Conservation (phyloP, 306 rosid species). For the Prunus dulcis region DNA sequence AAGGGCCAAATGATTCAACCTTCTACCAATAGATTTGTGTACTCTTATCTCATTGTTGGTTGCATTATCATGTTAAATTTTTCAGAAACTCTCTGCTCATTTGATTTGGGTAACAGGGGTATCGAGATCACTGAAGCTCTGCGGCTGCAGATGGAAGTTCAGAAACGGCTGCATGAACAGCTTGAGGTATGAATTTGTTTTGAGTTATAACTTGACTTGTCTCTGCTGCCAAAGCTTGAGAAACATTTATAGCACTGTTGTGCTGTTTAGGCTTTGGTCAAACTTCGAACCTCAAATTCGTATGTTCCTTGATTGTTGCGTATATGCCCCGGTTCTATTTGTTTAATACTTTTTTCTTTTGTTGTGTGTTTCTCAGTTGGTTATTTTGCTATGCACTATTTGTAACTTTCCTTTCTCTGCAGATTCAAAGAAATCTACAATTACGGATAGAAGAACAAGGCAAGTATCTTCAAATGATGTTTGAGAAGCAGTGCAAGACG, state of each 20-base stretch:
- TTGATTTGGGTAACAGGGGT: constrained; percentile 53
- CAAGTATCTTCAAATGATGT: constrained; percentile 88
- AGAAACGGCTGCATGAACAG: constrained; percentile 93
- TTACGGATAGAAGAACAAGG: constrained; percentile 98
- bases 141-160: constrained; percentile 99
- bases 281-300: neutral
- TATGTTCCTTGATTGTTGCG: neutral
- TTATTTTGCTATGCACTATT: neutral
- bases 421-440: constrained; percentile 96
- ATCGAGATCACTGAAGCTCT: constrained; percentile 96
- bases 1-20: constrained; percentile 1
- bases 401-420: constrained; percentile 3
- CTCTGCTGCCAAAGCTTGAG: neutral
- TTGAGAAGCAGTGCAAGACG: constrained; percentile 75
- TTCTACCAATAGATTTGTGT: neutral
- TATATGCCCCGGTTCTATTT: neutral
- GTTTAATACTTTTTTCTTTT: neutral
- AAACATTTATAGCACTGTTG: neutral
- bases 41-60: neutral
- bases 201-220: neutral
- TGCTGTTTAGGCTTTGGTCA: neutral
- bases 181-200: constrained; percentile 68
- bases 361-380: neutral
- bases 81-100: neutral
- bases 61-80: constrained; percentile 22